A percentile compares a stretch with the other conserved stretches of the same genome.
phyloP scores from a whole-genome alignment of 768 basidiomycete species.

The Daedaleopsis nitida region DNA sequence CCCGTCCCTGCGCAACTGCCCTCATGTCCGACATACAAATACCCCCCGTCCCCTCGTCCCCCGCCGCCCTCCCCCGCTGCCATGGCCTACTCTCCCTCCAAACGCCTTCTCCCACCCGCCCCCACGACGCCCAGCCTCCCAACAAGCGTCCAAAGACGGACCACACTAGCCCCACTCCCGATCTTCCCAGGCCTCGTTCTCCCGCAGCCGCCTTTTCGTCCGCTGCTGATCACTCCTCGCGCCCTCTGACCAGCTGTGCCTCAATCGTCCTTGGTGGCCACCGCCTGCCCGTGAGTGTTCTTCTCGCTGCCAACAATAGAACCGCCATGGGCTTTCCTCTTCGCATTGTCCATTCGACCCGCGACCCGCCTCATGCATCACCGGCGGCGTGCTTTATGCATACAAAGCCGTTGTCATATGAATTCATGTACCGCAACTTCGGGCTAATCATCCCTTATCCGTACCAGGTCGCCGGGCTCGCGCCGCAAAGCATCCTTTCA shows the following conservation, averaged over 20 bases:
- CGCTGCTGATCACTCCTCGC: background rate
- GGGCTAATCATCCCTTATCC: constrained; percentile 20
- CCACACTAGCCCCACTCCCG: constrained; percentile 3
- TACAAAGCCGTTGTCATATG: constrained; percentile 9
- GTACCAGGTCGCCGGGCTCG: constrained; percentile 13
- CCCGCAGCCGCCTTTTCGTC: constrained; percentile 1
- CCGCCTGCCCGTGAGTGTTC: constrained; percentile 14
- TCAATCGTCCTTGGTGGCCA: constrained; percentile 8
- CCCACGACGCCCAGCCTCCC: constrained; percentile 1
- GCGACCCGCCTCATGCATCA: constrained; percentile 8
- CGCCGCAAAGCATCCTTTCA: constrained; percentile 19
- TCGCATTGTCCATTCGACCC: constrained; percentile 1
- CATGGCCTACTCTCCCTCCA: constrained; percentile 5
- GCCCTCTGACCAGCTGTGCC: constrained; percentile 18
- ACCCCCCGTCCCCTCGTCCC: background rate
- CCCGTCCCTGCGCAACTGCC: background rate
- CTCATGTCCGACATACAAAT: background rate
- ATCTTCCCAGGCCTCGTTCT: background rate
- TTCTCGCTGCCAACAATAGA: background rate
- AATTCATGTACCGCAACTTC: constrained; percentile 8
- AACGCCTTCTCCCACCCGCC: constrained; percentile 3
- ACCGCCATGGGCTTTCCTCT: background rate
- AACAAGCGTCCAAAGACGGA: constrained; percentile 14
- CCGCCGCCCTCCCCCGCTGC: constrained; percentile 1
- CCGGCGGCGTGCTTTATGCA: constrained; percentile 7